Conservation (phyloP, 441 rosid genomes). For the Lepidium campestre region DNA sequence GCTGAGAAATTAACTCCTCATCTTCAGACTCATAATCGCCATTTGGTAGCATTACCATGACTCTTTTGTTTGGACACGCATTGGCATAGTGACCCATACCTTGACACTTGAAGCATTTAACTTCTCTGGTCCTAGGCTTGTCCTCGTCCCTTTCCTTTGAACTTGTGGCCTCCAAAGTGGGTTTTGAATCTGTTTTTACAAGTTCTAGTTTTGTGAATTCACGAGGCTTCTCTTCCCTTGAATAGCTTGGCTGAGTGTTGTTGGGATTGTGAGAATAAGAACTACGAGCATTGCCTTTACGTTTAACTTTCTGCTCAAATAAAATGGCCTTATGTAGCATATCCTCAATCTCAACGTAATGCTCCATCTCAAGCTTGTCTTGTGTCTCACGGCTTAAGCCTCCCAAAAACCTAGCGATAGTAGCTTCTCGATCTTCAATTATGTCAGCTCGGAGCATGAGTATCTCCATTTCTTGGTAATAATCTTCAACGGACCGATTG, state of each 20-base stretch:
- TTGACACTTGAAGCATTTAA: not conserved
- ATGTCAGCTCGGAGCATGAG: not conserved
- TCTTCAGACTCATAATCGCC: not conserved
- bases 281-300: not conserved
- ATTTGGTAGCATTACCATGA: not conserved
- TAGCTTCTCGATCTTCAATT: not conserved
- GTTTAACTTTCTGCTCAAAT: not conserved
- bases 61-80: not conserved
- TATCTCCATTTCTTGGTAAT: not conserved
- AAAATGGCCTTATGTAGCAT: not conserved
- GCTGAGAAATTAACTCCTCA: rapidly evolving
- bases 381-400: not conserved
- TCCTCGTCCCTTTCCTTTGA: not conserved
- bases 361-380: not conserved
- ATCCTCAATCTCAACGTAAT: not conserved
- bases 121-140: not conserved
- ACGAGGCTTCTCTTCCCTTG: rapidly evolving
- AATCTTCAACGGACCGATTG: not conserved
- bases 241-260: not conserved
- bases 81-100: not conserved
- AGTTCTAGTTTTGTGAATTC: too few species aligned
- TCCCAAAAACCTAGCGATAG: not conserved
- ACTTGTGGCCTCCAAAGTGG: too few species aligned
- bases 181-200: not conserved
- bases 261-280: too few species aligned